A percentile compares a stretch with the other conserved stretches of the same genome.
Conservation (phyloP, 768 basidiomycete species). For the Suillus brevipes region DNA sequence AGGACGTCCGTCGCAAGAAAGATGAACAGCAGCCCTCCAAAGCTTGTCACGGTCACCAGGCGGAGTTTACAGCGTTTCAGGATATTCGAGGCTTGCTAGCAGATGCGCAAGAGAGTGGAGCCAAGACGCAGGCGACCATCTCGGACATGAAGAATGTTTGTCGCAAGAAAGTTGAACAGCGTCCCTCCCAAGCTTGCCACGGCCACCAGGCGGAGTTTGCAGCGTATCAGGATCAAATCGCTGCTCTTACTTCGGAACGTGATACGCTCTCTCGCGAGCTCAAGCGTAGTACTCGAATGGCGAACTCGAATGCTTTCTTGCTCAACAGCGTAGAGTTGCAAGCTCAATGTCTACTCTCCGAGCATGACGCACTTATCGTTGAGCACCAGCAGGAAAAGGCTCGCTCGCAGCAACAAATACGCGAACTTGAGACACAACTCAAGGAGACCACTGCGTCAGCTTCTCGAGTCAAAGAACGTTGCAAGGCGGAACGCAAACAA, state of each 20-base stretch:
- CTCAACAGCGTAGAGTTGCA: neutral
- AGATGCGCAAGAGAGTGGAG: neutral
- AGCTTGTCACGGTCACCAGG: neutral
- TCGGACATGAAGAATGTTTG: neutral
- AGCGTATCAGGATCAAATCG: neutral
- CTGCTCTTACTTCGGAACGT: neutral
- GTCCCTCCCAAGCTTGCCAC: neutral
- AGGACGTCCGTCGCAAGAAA: neutral
- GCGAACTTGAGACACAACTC: neutral
- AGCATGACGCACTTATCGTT: neutral
- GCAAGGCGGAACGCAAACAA: neutral
- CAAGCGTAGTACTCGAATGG: neutral
- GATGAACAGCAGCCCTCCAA: neutral
- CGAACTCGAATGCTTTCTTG: neutral
- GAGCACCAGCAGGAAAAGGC: neutral
- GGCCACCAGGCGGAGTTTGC: neutral
- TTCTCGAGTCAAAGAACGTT: neutral
- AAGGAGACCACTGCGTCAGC: neutral
- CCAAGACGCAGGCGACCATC: neutral
- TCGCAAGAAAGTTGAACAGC: neutral
- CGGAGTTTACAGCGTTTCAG: neutral
- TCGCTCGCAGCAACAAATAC: neutral
- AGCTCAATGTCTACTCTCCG: neutral
- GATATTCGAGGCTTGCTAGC: neutral
- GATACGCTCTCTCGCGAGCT: constrained; percentile 1